Evolutionary conservation across 2,329 filamentous ascomycete genomes (phyloP).

Genomic region (Arthroderma sp.): DNA sequence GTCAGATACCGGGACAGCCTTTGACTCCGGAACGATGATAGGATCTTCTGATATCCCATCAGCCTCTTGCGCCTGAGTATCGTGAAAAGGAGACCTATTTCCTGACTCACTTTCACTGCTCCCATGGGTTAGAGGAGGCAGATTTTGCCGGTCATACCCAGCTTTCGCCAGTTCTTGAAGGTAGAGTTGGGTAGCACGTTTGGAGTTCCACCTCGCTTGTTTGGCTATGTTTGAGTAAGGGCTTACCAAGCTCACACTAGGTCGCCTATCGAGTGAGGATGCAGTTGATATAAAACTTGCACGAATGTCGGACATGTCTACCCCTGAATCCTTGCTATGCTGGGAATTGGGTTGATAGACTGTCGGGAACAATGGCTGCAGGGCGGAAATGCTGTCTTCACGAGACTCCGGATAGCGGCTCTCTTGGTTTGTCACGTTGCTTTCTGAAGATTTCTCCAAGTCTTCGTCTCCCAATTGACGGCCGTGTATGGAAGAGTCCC

Average conservation of each 20-base stretch:
- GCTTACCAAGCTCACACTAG: constrained; percentile 11
- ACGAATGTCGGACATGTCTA: too few species aligned
- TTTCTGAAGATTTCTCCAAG: too few species aligned
- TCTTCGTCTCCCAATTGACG: constrained; percentile 3
- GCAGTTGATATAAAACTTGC: too few species aligned
- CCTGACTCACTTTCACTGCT: constrained; percentile 5
- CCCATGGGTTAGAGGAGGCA: constrained; percentile 5
- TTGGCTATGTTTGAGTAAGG: constrained; percentile 41
- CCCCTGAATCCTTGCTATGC: background rate
- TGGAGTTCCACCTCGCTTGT: constrained; percentile 41
- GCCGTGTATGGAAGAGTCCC: constrained; percentile 30
- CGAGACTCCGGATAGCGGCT: constrained; percentile 1
- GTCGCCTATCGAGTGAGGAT: constrained; percentile 3
- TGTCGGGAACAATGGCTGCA: constrained; percentile 1
- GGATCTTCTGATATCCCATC: constrained; percentile 24
- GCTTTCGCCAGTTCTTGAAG: constrained; percentile 35
- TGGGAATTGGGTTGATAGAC: background rate
- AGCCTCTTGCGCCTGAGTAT: constrained; percentile 7
- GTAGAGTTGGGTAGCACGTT: constrained; percentile 43
- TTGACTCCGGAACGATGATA: constrained; percentile 17
- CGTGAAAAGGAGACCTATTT: background rate
- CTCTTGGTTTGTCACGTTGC: background rate
- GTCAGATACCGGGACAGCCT: constrained; percentile 16
- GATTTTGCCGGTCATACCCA: constrained; percentile 15
- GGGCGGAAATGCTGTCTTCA: constrained; percentile 5